phyloP scores from a whole-genome alignment of 2,329 filamentous ascomycete genomes.

The Fusarium sp. region DNA sequence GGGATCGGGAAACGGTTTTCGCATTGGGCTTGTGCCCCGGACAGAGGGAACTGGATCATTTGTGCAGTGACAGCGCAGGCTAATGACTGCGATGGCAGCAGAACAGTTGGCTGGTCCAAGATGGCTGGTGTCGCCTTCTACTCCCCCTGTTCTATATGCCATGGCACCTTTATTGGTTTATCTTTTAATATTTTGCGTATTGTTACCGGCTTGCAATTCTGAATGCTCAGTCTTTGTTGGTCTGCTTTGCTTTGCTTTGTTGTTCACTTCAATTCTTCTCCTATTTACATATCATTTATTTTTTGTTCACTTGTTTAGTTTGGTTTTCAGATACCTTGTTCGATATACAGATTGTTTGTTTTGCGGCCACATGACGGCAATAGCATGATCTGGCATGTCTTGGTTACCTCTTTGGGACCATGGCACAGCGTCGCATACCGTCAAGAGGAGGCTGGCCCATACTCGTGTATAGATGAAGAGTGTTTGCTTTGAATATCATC shows the following conservation, averaged over 20 bases:
- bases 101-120: conserved; percentile 64
- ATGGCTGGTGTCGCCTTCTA: conserved; percentile 56
- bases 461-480: conserved; percentile 52
- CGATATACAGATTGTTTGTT: conserved; percentile 61
- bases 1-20: conserved; percentile 44
- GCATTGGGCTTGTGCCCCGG: conserved; percentile 43
- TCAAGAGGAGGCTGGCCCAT: conserved; percentile 46
- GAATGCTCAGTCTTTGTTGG: conserved; percentile 3
- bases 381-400: conserved; percentile 31
- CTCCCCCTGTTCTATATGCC: conserved; percentile 54
- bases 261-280: conserved; percentile 42
- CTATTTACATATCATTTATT: conserved; percentile 37
- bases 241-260: conserved; percentile 8
- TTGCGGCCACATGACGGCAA: conserved; percentile 42
- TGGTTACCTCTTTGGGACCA: conserved; percentile 18
- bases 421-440: conserved; percentile 25
- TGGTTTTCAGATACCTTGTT: conserved; percentile 68
- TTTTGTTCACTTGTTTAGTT: conserved; percentile 38
- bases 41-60: conserved; percentile 47
- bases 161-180: conserved; percentile 51
- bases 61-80: conserved; percentile 51
- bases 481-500: conserved; percentile 49
- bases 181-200: conserved; percentile 44
- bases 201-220: conserved; percentile 20
- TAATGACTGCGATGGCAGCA: conserved; percentile 58